Conservation (phyloP, 208 protist species). For the Wallacemonas rigidus region DNA sequence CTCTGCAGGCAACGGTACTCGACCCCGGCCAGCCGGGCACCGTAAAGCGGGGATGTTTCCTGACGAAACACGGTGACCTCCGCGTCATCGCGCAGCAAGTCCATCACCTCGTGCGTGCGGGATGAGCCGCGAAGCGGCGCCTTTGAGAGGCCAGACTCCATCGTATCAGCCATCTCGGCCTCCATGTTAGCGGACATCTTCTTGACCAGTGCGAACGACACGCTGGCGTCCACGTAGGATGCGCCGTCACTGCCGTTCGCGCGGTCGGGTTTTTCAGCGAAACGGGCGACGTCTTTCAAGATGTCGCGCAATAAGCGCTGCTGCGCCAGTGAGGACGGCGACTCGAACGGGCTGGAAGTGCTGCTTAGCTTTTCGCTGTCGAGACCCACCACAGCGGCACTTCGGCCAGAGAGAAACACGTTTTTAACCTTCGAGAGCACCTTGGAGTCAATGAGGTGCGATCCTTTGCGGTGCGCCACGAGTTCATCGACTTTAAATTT, state of each 20-base stretch:
- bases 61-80: conserved; percentile 18
- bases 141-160: not conserved
- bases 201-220: conserved; percentile 17
- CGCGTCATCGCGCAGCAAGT: conserved; percentile 33
- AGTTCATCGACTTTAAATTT: conserved; percentile 43
- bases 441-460: conserved; percentile 33
- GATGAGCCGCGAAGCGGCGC: not conserved
- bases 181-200: not conserved
- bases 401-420: conserved; percentile 30
- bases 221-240: conserved; percentile 1
- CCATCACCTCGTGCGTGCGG: conserved; percentile 30
- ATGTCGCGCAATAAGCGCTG: conserved; percentile 27
- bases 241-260: not conserved
- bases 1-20: conserved; percentile 25
- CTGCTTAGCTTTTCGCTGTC: conserved; percentile 26
- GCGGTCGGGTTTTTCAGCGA: not conserved
- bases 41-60: conserved; percentile 26
- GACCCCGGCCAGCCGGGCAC: conserved; percentile 32
- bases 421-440: conserved; percentile 29
- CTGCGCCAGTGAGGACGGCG: conserved; percentile 38
- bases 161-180: not conserved
- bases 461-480: conserved; percentile 33
- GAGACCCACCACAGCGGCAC: conserved; percentile 33
- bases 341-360: conserved; percentile 28
- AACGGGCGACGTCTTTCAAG: conserved; percentile 2